A percentile compares a stretch with the other conserved stretches of the same genome.
These are phyloP conservation scores for Nymphaea colorata DNA, from an alignment of 164 flowering plant genomes.

Conservation along the genomic window DNA sequence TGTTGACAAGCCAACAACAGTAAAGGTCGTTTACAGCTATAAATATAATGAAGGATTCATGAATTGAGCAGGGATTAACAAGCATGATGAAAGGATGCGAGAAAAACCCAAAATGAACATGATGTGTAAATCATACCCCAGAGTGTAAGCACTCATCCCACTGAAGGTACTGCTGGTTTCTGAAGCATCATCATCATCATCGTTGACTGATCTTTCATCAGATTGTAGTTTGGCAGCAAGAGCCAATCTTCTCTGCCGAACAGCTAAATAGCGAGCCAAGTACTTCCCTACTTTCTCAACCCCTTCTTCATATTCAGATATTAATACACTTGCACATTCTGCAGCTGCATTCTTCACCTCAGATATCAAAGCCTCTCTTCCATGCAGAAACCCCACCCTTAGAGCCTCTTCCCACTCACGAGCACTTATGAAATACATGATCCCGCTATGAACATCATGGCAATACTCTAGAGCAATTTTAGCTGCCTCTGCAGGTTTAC, in stretches of 20 bases:
- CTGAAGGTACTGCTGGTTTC: conserved; percentile 89
- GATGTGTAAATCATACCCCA: conserved; percentile 35
- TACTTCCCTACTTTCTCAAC: conserved; percentile 92
- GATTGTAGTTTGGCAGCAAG: conserved; percentile 77
- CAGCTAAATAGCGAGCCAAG: conserved; percentile 80
- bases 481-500: conserved; percentile 93
- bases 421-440: conserved; percentile 51
- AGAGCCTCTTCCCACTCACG: conserved; percentile 96
- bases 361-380: conserved; percentile 45
- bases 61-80: too few relatives aligned
- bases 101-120: neutral
- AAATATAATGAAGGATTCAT: too few relatives aligned
- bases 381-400: conserved; percentile 62
- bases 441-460: conserved; percentile 48
- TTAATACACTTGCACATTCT: conserved; percentile 57
- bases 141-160: conserved; percentile 96
- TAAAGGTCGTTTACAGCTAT: too few relatives aligned
- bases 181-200: conserved; percentile 69
- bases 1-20: too few relatives aligned
- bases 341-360: conserved; percentile 50
- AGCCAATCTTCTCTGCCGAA: conserved; percentile 82
- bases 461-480: conserved; percentile 81
- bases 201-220: conserved; percentile 38
- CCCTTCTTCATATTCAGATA: conserved; percentile 65
- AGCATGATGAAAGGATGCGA: neutral